Percentiles rank a stretch among this genome's conserved stretches.
Conservation (phyloP, 345 rosid species). For the Bruguiera parviflora region DNA sequence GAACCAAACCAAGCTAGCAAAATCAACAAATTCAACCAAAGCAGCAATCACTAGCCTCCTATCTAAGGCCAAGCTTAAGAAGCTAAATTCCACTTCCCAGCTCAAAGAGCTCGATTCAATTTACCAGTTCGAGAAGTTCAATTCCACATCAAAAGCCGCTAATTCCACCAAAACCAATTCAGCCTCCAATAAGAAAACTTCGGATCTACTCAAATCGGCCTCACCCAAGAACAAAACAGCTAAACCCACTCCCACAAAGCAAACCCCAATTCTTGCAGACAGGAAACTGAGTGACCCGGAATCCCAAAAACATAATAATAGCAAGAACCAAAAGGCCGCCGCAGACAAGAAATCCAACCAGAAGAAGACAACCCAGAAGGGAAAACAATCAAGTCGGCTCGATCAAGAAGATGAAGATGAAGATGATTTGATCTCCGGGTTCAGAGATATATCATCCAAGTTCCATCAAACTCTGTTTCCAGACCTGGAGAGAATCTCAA, state of each 20-base stretch:
- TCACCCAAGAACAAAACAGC: constrained; percentile 58
- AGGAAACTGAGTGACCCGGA: constrained; percentile 26
- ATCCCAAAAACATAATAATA: constrained; percentile 26
- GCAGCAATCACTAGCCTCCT: constrained; percentile 15
- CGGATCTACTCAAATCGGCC: constrained; percentile 51
- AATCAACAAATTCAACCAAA: constrained; percentile 46
- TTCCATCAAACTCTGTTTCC: constrained; percentile 74
- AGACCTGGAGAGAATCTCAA: constrained; percentile 78
- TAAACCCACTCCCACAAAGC: constrained; percentile 30
- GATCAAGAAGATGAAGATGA: constrained; percentile 59
- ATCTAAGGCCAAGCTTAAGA: constrained; percentile 27
- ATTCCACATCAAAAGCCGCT: constrained; percentile 39
- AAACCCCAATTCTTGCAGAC: constrained; percentile 17
- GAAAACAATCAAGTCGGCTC: constrained; percentile 39
- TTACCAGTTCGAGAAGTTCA: constrained; percentile 28
- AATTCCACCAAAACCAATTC: constrained; percentile 39
- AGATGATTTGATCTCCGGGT: constrained; percentile 58
- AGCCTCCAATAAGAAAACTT: constrained; percentile 34
- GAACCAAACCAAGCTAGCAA: constrained; percentile 53
- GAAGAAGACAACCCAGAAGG: constrained; percentile 9
- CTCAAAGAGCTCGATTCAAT: constrained; percentile 43
- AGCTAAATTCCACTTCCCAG: constrained; percentile 27
- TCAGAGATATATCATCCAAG: constrained; percentile 68
- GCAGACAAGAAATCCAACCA: constrained; percentile 16
- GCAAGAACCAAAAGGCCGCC: constrained; percentile 25